These are phyloP conservation scores for Microbotryum lychnidis-dioicae DNA, from an alignment of 1,284 basidiomycete genomes.

Conservation along the genomic window DNA sequence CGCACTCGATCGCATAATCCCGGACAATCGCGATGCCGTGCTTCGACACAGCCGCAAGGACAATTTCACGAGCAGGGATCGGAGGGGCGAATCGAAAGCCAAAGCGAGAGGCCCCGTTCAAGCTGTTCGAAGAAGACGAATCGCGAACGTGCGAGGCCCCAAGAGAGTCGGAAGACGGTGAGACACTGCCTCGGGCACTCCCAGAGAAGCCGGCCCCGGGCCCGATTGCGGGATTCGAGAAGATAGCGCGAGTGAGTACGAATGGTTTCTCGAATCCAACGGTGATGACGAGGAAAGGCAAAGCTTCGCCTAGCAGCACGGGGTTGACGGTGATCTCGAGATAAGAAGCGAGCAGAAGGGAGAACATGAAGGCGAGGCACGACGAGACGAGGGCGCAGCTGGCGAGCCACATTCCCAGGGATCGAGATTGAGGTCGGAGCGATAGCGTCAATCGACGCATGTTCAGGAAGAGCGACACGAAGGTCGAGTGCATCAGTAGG, in stretches of 20 bases:
- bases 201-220: constrained; percentile 35
- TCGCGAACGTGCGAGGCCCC: constrained; percentile 37
- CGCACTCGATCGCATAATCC: constrained; percentile 88
- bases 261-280: constrained; percentile 98
- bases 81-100: constrained; percentile 48
- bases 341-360: constrained; percentile 74
- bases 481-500: constrained; percentile 89
- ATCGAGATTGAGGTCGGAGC: constrained; percentile 73
- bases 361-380: constrained; percentile 78
- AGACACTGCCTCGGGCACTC: not conserved
- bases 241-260: constrained; percentile 79
- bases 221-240: constrained; percentile 68
- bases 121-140: not conserved
- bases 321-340: constrained; percentile 84
- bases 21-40: constrained; percentile 77
- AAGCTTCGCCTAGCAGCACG: constrained; percentile 83
- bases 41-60: constrained; percentile 69
- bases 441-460: constrained; percentile 84
- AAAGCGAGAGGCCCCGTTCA: constrained; percentile 27
- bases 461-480: constrained; percentile 78
- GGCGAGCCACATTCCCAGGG: constrained; percentile 78
- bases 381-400: constrained; percentile 57
- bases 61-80: constrained; percentile 68
- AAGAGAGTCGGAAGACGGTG: constrained; percentile 19
- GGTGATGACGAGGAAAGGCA: constrained; percentile 95